Evolutionary conservation across 2,329 filamentous ascomycete species (phyloP).

Genomic region (Zymoseptoria brevis): DNA sequence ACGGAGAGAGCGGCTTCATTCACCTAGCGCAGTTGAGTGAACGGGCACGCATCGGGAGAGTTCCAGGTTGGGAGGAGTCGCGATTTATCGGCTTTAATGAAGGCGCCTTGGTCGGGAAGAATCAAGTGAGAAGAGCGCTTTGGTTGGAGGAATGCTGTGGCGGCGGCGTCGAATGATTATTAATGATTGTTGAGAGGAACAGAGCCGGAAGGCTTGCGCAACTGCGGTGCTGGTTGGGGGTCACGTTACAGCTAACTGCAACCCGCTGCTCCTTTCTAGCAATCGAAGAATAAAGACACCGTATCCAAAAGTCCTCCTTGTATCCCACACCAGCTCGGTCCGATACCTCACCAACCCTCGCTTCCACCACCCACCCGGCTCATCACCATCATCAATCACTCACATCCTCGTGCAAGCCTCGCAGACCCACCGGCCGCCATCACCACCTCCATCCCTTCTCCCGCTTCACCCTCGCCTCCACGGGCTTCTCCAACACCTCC

Average conservation of each 20-base stretch:
- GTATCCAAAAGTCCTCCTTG: too few relatives aligned
- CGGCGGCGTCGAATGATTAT: too few relatives aligned
- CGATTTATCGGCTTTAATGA: neutral
- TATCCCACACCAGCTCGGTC: too few relatives aligned
- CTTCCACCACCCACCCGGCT: too few relatives aligned
- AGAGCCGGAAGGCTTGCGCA: neutral
- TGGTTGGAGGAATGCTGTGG: neutral
- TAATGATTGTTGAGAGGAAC: neutral
- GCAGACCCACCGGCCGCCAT: too few relatives aligned
- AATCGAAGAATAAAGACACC: too few relatives aligned
- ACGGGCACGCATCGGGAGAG: neutral
- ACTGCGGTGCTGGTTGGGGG: too few relatives aligned
- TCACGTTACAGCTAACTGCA: too few relatives aligned
- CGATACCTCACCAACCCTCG: too few relatives aligned
- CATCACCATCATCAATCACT: too few relatives aligned
- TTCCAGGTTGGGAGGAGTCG: neutral
- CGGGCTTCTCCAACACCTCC: neutral
- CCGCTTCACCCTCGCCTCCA: neutral
- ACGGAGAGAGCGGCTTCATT: neutral
- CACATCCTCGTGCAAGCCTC: too few relatives aligned
- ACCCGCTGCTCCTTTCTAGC: too few relatives aligned
- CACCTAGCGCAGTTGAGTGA: neutral
- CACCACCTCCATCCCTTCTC: neutral
- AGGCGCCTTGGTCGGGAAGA: neutral
- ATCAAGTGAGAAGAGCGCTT: neutral